phyloP scores from a whole-genome alignment of 176 grass and related monocot species.

The Alloteropsis semialata region DNA sequence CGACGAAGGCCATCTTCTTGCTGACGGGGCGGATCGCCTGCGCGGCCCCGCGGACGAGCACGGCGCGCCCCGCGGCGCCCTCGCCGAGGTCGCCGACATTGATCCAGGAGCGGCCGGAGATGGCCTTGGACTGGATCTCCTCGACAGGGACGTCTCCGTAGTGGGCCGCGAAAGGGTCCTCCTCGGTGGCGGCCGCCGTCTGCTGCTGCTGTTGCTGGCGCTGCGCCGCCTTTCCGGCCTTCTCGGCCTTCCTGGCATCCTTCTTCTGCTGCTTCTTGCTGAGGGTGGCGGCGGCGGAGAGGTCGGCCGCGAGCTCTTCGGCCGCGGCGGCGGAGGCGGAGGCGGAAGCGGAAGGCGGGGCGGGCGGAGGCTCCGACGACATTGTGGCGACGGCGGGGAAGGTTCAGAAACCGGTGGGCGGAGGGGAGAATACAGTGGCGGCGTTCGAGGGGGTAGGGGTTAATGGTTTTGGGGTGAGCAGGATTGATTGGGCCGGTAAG shows the following conservation, averaged over 20 bases:
- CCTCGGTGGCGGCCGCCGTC: neutral
- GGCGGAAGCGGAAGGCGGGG: neutral
- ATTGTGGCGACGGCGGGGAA: slow-evolving; percentile 9
- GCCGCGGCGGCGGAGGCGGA: neutral
- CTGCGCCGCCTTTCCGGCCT: slow-evolving; percentile 60
- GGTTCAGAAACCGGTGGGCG: slow-evolving; percentile 17
- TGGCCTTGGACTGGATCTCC: slow-evolving; percentile 81
- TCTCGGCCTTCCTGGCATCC: slow-evolving; percentile 79
- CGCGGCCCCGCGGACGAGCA: slow-evolving; percentile 62
- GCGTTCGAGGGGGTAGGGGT: neutral
- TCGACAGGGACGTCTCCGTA: slow-evolving; percentile 66
- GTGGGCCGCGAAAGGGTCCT: slow-evolving; percentile 50
- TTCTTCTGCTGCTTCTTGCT: slow-evolving; percentile 80
- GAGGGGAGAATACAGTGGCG: neutral
- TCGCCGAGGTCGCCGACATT: slow-evolving; percentile 32
- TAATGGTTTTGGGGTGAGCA: neutral
- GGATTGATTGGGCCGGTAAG: too few species aligned
- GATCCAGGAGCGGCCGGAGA: slow-evolving; percentile 59
- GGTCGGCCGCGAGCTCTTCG: neutral
- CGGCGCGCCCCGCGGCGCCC: slow-evolving; percentile 28
- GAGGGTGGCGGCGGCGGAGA: neutral
- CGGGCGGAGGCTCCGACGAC: slow-evolving; percentile 41
- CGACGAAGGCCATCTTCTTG: slow-evolving; percentile 96
- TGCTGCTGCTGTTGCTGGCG: slow-evolving; percentile 42
- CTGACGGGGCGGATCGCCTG: slow-evolving; percentile 66